Evolutionary conservation across 2,329 filamentous ascomycete species (phyloP), one percentile per base, ranked within the genome.

Genomic region (Blastomyces percursus): DNA sequence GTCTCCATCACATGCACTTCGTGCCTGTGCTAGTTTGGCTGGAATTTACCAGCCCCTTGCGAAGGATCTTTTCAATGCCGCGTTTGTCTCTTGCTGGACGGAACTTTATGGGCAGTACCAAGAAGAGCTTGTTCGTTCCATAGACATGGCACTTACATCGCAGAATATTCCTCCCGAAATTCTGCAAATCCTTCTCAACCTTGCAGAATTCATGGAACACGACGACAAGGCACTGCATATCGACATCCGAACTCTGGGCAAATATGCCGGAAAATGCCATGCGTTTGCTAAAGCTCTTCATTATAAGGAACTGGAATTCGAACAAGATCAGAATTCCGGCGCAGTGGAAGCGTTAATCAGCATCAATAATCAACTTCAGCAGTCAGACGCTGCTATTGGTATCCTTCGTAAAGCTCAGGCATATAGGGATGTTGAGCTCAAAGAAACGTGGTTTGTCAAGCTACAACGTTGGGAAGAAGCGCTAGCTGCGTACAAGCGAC

Each of bases 161-260:
- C 89, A 93, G 60, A 93, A 96, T 69, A 95, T 99, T 14, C 93
- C 94, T 0, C 94, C 95, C 0, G 95, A 99, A 74, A 88, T 99
- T 67, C 80, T 99, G 9, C 93, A 96, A 64, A 88, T 96, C 59
- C 81, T 99, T 35, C 84, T 99, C 58, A 99, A 99, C 71, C 82
- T 99, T 59, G 94, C 94, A 27, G 94, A 99, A 73, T 99, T 99
- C 74, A 99, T 99, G 94, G 94, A 99, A 73, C 94, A 99, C 71
- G 95, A 99, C 69, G 94, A 99, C 74, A 99, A 99, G 75, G 93
- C 95, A 16, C 79, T 99, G 60, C 94, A 94, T 1, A 99, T 99
- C 66, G 95, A 99, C 72, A 96, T 99, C 66, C 83, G 94, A 58
- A 91, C 94, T 11, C 82, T 99, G 12, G 95, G 95, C 40, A 89